These are phyloP conservation scores for Emiliania huxleyi DNA, from an alignment of 78 protist genomes.

Conservation along the genomic window DNA sequence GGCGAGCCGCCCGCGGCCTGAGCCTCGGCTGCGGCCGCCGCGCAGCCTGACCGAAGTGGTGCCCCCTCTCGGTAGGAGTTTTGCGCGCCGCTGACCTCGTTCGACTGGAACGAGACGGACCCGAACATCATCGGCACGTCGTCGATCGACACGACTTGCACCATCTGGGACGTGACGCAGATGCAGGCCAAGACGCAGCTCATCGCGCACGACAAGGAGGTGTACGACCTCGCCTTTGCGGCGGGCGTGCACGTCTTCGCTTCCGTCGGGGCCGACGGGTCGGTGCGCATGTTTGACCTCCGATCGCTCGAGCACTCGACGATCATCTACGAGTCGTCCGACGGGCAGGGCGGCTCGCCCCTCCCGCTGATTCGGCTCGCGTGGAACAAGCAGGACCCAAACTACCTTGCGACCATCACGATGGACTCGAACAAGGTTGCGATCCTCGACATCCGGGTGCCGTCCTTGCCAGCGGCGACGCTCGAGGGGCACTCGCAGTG, in stretches of 20 bases:
- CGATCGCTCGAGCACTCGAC: slow-evolving; percentile 91
- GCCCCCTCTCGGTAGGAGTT: no score
- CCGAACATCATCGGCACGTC: slow-evolving; percentile 88
- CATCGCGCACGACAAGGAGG: slow-evolving; percentile 99
- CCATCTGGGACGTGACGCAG: slow-evolving; percentile 80
- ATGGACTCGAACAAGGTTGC: slow-evolving; percentile 77
- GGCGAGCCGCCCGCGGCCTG: no score
- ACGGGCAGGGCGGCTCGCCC: background rate
- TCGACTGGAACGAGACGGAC: slow-evolving; percentile 95
- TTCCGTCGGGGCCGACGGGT: slow-evolving; percentile 72
- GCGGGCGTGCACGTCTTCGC: slow-evolving; percentile 49
- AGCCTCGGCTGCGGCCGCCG: no score
- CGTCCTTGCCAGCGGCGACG: slow-evolving; percentile 79
- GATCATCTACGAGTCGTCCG: slow-evolving; percentile 85
- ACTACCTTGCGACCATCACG: slow-evolving; percentile 87
- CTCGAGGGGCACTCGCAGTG: slow-evolving; percentile 68
- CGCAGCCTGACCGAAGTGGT: no score
- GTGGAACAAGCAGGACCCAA: slow-evolving; percentile 95
- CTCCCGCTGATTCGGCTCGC: background rate
- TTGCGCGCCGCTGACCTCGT: slow-evolving; percentile 97
- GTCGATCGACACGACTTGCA: slow-evolving; percentile 82
- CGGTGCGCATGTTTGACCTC: slow-evolving; percentile 96
- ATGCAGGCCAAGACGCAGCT: slow-evolving; percentile 84
- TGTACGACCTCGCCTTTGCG: slow-evolving; percentile 92
- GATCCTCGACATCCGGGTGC: slow-evolving; percentile 80